Conservation (phyloP, 2,329 filamentous ascomycete genomes). For the Botrytis sinoallii region DNA sequence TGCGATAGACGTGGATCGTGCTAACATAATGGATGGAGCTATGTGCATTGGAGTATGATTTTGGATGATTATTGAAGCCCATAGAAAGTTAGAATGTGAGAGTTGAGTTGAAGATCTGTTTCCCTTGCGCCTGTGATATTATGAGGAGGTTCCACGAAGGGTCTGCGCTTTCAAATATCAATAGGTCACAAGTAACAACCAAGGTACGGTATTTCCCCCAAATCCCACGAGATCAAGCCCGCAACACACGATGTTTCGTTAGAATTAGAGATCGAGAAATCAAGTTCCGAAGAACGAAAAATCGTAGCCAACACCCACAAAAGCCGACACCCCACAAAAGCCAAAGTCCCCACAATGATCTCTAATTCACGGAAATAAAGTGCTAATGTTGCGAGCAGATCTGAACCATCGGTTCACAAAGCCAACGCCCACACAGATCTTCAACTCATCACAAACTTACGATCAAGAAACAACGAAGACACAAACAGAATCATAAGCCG, state of each 20-base stretch:
- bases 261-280: constrained; percentile 6
- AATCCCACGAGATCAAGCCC: background rate
- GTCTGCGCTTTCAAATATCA: background rate
- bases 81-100: background rate
- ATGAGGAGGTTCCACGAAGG: background rate
- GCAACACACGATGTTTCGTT: background rate
- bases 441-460: constrained; percentile 6
- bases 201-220: background rate
- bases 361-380: background rate
- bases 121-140: constrained; percentile 6
- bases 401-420: constrained; percentile 13
- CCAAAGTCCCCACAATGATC: constrained; percentile 6
- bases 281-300: constrained; percentile 6
- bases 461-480: constrained; percentile 2
- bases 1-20: constrained; percentile 12
- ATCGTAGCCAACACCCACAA: constrained; percentile 6
- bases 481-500: background rate
- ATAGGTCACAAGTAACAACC: constrained; percentile 1
- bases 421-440: constrained; percentile 8
- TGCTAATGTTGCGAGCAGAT: constrained; percentile 5
- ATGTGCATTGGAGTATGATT: background rate
- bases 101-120: constrained; percentile 9
- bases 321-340: background rate
- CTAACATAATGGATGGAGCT: constrained; percentile 6
- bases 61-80: constrained; percentile 8